Percentiles rank a stretch among this genome's conserved stretches.
These are phyloP conservation scores for Kuraishia ogatae DNA, from an alignment of 805 yeast species.

Conservation along the genomic window DNA sequence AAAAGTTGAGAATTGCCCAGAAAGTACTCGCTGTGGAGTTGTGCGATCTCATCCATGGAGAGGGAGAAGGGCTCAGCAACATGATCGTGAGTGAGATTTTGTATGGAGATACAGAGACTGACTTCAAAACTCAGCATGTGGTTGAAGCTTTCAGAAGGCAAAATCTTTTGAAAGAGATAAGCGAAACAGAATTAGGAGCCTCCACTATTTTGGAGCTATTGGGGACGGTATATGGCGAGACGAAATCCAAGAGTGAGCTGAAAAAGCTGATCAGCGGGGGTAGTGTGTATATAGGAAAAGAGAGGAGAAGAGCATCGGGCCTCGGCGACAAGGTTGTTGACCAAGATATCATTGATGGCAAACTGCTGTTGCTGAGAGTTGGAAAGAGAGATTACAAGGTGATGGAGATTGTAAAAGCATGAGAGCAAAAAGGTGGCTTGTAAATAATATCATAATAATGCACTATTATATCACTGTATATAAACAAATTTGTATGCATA, in stretches of 20 bases:
- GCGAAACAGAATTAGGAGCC: constrained; percentile 19
- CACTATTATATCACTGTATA: not conserved
- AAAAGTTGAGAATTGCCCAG: constrained; percentile 69
- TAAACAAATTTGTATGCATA: not conserved
- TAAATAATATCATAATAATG: too few species aligned
- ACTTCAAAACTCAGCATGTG: constrained; percentile 39
- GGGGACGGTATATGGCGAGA: constrained; percentile 34
- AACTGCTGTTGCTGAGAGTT: constrained; percentile 54
- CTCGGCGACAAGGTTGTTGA: constrained; percentile 39
- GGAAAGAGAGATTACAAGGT: constrained; percentile 69
- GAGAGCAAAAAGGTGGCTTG: not conserved
- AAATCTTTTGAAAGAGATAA: constrained; percentile 35
- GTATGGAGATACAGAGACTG: constrained; percentile 36
- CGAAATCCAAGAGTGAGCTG: constrained; percentile 28
- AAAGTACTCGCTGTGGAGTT: constrained; percentile 73
- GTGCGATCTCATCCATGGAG: constrained; percentile 82
- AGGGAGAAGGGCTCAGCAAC: constrained; percentile 63
- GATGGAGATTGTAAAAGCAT: constrained; percentile 24
- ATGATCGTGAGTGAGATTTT: constrained; percentile 57
- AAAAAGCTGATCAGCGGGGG: constrained; percentile 55
- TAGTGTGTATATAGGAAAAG: constrained; percentile 63
- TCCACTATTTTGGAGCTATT: constrained; percentile 44
- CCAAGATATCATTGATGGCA: constrained; percentile 47
- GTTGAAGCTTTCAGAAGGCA: constrained; percentile 50
- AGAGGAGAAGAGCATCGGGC: constrained; percentile 40